A percentile compares a stretch with the other conserved stretches of the same genome.
phyloP scores from a whole-genome alignment of 106 monocot genomes.

The Apostasia shenzhenica region DNA sequence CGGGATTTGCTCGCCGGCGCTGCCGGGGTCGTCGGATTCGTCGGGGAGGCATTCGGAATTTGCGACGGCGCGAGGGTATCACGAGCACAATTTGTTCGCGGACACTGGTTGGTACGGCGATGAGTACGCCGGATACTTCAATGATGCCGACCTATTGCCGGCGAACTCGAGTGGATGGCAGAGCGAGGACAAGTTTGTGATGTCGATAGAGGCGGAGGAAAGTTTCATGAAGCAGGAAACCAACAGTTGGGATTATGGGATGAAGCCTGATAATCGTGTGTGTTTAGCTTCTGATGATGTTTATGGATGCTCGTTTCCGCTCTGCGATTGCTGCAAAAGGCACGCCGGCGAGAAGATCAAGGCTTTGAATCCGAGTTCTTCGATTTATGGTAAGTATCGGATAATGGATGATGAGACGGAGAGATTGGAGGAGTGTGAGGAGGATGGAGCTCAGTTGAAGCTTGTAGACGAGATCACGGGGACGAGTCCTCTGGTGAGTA shows the following conservation, averaged over 20 bases:
- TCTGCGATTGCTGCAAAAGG: slow-evolving; percentile 47
- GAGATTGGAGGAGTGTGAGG: slow-evolving; percentile 36
- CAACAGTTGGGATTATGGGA: background rate
- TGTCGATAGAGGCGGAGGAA: slow-evolving; percentile 26
- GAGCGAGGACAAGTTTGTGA: slow-evolving; percentile 60
- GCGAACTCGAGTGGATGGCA: slow-evolving; percentile 8
- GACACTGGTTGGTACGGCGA: slow-evolving; percentile 59
- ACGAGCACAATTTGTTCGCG: slow-evolving; percentile 40
- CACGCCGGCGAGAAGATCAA: slow-evolving; percentile 3
- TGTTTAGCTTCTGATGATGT: slow-evolving; percentile 18
- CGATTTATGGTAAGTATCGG: slow-evolving; percentile 45
- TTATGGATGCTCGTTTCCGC: slow-evolving; percentile 27
- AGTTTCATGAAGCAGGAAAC: slow-evolving; percentile 13
- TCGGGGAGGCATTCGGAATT: slow-evolving; percentile 62
- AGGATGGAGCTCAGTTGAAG: slow-evolving; percentile 35
- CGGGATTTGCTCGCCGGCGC: slow-evolving; percentile 46
- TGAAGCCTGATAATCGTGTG: slow-evolving; percentile 8
- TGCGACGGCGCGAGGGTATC: slow-evolving; percentile 63
- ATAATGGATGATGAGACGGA: slow-evolving; percentile 56
- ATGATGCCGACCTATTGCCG: slow-evolving; percentile 18
- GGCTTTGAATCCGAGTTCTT: slow-evolving; percentile 17
- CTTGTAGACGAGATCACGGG: slow-evolving; percentile 4
- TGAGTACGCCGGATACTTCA: slow-evolving; percentile 18
- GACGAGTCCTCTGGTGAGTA: slow-evolving; percentile 12
- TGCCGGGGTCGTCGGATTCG: slow-evolving; percentile 37